Conservation (phyloP, 2,329 filamentous ascomycete genomes). For the Microcera coccophila region DNA sequence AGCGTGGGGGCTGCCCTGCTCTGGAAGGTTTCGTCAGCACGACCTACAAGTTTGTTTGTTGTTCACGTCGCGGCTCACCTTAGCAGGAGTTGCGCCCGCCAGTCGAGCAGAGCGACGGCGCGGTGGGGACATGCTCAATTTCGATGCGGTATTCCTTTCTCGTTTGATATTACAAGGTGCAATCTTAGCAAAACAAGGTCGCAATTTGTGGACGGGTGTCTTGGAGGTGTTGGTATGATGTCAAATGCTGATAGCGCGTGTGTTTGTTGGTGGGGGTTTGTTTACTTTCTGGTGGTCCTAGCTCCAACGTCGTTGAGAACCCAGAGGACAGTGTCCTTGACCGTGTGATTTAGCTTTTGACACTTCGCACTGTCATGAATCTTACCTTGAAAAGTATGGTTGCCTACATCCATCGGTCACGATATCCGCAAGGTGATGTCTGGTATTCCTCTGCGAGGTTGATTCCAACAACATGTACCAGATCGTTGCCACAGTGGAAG, state of each 20-base stretch:
- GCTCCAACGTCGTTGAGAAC: slow-evolving; percentile 13
- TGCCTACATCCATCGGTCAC: too few species aligned
- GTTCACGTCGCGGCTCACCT: slow-evolving; percentile 31
- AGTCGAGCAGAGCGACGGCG: slow-evolving; percentile 45
- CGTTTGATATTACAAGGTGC: slow-evolving; percentile 13
- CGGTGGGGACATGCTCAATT: slow-evolving; percentile 37
- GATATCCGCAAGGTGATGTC: too few species aligned
- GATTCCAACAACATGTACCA: too few species aligned
- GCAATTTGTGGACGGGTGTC: slow-evolving; percentile 21
- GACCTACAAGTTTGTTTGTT: background rate
- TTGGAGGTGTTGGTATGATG: slow-evolving; percentile 28
- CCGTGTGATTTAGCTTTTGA: background rate
- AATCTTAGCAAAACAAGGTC: slow-evolving; percentile 23
- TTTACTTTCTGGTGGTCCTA: slow-evolving; percentile 28
- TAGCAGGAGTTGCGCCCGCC: slow-evolving; percentile 32
- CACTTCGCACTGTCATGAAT: background rate
- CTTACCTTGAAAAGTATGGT: too few species aligned
- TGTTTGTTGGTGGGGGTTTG: slow-evolving; percentile 27
- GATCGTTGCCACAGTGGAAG: too few species aligned
- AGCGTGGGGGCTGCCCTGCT: slow-evolving; percentile 34
- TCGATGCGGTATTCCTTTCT: too few species aligned
- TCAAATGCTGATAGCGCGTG: slow-evolving; percentile 26
- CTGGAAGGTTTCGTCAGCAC: slow-evolving; percentile 19
- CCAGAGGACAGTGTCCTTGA: background rate
- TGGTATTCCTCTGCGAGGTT: too few species aligned